phyloP scores from a whole-genome alignment of 2,329 filamentous ascomycete species.

The Arthrinium phaeospermum region DNA sequence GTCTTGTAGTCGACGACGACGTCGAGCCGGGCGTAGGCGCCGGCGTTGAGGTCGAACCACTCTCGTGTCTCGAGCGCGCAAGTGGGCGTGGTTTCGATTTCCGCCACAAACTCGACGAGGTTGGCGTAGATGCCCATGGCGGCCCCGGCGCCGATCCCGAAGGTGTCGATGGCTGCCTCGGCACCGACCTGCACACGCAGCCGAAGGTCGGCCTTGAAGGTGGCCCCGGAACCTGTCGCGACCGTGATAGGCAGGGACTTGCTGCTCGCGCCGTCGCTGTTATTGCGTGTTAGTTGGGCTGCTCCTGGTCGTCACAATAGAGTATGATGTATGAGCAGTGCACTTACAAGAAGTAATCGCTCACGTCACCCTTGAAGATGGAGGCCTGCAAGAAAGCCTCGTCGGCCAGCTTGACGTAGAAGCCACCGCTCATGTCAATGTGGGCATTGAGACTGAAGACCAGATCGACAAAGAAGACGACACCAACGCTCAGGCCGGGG shows the following conservation, averaged over 20 bases:
- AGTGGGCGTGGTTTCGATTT: conserved; percentile 42
- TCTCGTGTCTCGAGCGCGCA: conserved; percentile 44
- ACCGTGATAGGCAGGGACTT: conserved; percentile 43
- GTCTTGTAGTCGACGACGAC: conserved; percentile 32
- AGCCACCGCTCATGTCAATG: conserved; percentile 57
- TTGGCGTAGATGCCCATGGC: conserved; percentile 55
- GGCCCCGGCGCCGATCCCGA: conserved; percentile 46
- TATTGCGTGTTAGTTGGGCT: background rate
- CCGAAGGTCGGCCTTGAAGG: conserved; percentile 56
- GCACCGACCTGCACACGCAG: conserved; percentile 53
- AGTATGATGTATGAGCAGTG: conserved; percentile 56
- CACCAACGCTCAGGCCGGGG: conserved; percentile 49
- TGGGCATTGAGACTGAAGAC: conserved; percentile 53
- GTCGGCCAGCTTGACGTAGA: conserved; percentile 58
- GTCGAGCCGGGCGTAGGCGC: conserved; percentile 23
- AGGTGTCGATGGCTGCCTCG: conserved; percentile 38
- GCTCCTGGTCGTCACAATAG: conserved; percentile 46
- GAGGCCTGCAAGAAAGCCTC: conserved; percentile 47
- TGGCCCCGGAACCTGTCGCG: conserved; percentile 37
- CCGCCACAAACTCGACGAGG: conserved; percentile 57
- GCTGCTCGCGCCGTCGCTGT: background rate
- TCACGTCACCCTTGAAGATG: conserved; percentile 38
- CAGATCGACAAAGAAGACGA: conserved; percentile 57
- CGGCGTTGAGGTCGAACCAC: conserved; percentile 45
- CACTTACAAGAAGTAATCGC: conserved; percentile 51